These are phyloP conservation scores for Aspergillus sojae DNA, from an alignment of 2,329 filamentous ascomycete species.

Conservation along the genomic window DNA sequence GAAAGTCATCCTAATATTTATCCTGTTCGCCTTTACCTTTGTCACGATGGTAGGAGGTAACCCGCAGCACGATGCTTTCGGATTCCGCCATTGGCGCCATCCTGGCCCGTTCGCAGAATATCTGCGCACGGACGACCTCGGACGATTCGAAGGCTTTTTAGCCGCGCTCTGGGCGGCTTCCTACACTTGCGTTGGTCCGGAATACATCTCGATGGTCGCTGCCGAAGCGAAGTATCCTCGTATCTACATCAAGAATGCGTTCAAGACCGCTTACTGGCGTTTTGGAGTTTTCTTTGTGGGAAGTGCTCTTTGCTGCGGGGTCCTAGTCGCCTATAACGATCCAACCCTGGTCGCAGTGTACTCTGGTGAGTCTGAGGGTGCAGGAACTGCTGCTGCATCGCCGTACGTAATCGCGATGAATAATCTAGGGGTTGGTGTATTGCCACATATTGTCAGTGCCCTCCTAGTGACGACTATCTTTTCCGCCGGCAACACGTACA, in stretches of 20 bases:
- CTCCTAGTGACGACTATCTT: conserved; percentile 68
- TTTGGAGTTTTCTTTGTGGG: conserved; percentile 74
- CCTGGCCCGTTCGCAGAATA: conserved; percentile 70
- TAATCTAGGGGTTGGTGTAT: conserved; percentile 60
- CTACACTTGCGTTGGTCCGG: conserved; percentile 66
- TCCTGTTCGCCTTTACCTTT: conserved; percentile 72
- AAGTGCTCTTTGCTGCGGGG: conserved; percentile 69
- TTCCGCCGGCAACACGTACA: conserved; percentile 67
- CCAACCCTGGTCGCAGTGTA: conserved; percentile 48
- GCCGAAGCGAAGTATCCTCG: conserved; percentile 71
- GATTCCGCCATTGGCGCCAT: conserved; percentile 64
- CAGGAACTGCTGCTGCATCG: conserved; percentile 62
- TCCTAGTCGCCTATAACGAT: conserved; percentile 69
- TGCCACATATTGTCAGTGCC: conserved; percentile 72
- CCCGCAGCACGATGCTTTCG: conserved; percentile 68
- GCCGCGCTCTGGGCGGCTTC: conserved; percentile 72
- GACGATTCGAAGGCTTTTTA: conserved; percentile 56
- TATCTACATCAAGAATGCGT: conserved; percentile 69
- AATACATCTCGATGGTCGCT: conserved; percentile 63
- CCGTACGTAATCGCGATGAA: conserved; percentile 70
- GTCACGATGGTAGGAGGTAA: conserved; percentile 80
- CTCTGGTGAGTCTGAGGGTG: conserved; percentile 22
- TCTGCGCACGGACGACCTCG: conserved; percentile 62
- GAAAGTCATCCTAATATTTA: conserved; percentile 70
- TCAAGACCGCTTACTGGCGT: conserved; percentile 77